Percentiles rank a stretch among this genome's conserved stretches.
Evolutionary conservation across 202 grass and related monocot species (phyloP).

Genomic region (Bolboschoenoplectus hybrid): DNA sequence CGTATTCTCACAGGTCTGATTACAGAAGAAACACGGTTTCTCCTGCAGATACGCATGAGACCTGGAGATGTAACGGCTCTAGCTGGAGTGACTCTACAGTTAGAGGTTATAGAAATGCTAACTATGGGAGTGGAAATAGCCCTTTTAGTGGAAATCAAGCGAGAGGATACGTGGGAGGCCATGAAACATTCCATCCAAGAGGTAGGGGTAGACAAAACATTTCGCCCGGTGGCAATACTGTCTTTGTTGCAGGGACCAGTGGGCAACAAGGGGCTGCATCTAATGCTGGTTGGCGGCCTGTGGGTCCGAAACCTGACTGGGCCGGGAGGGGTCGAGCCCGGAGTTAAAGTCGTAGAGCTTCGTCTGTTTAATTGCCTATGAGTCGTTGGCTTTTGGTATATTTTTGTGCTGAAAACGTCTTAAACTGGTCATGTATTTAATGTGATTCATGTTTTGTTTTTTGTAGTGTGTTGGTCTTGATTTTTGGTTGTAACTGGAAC

Average conservation of each 20-base stretch:
- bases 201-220: background rate
- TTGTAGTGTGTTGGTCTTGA: no score
- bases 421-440: no score
- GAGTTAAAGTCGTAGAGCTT: background rate
- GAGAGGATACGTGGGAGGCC: background rate
- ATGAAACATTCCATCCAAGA: background rate
- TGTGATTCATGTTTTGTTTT: no score
- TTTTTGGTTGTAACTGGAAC: no score
- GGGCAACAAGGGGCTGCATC: background rate
- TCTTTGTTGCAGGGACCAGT: background rate
- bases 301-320: background rate
- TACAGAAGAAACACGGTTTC: background rate
- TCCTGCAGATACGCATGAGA: background rate
- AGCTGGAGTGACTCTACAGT: constrained; percentile 36
- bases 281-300: constrained; percentile 23
- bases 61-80: constrained; percentile 29
- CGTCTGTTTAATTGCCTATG: background rate
- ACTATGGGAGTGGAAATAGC: background rate
- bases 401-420: no score
- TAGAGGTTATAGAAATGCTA: background rate
- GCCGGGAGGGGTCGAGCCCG: background rate
- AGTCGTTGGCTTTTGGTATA: background rate
- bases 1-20: background rate
- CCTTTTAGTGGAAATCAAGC: background rate
- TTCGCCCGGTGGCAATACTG: background rate